Base-by-base conservation (phyloP, 495 filamentous ascomycete genomes). In the Hypoxylon fuscum region DNA sequence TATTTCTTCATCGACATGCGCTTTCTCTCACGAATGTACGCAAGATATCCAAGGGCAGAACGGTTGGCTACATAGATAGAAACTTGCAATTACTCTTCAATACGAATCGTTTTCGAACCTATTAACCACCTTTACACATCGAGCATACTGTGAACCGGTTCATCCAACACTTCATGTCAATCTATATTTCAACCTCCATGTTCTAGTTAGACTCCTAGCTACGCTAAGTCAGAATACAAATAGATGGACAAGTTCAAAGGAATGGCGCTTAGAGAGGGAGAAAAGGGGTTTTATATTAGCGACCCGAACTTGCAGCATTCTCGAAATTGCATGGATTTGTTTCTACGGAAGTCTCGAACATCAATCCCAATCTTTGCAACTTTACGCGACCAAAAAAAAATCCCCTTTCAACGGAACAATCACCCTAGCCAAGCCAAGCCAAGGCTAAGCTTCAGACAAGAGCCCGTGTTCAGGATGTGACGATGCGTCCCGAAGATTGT, bases 391-490 rank as follows among this genome's bases (percentile, higher is more conserved):
- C 20, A 38, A 12, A 48, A 12, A 48, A 41, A 32, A 38, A 31
- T 48, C 45, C 43, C 20, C 52, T 52, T 43, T 42, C 14, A 14
- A 8, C 32, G 23, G 12, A 43, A 38, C 35, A 15, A n/a, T 14
- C 12, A 14, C 38, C 21, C 44, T 8, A 15, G 12, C 14, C 27
- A 46, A 29, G 57, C 57, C 57, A 61, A 61, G 49, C 40, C 29
- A 65, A 40, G 35, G 38, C 55, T 65, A 59, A 59, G 62, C 62
- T 65, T 65, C 62, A 65, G 55, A 50, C 48, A 38, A 31, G 49
- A 37, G 23, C 20, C 12, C 40, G 29, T 27, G 18, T 22, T 3
- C 34, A 37, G 34, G 49, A 58, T 58, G 43, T 37, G 53, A 53
- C 60, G 60, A 53, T 48, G 42, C 20, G 25, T 42, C 42, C 54